These are phyloP conservation scores for Lactarius tabidus DNA, from an alignment of 768 basidiomycete species.

Conservation along the genomic window DNA sequence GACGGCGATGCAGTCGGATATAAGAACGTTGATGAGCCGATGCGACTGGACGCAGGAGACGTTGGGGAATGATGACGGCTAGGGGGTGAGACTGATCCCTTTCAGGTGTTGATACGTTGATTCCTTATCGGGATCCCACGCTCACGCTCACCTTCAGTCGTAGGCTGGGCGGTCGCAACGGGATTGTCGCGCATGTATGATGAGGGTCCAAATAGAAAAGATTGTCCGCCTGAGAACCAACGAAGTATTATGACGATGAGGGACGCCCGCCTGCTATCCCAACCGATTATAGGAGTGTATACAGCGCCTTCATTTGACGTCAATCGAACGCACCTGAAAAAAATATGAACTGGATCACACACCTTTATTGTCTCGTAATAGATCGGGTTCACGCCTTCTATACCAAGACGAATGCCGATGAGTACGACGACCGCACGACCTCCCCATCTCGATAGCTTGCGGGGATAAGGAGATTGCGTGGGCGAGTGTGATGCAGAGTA, in stretches of 20 bases:
- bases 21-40: slow-evolving; percentile 40
- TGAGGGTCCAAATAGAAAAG: slow-evolving; percentile 81
- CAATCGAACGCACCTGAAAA: neutral
- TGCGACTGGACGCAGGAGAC: slow-evolving; percentile 29
- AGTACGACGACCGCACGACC: slow-evolving; percentile 80
- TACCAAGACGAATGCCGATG: slow-evolving; percentile 82
- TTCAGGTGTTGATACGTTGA: slow-evolving; percentile 24
- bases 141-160: slow-evolving; percentile 9
- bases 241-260: slow-evolving; percentile 98
- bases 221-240: slow-evolving; percentile 85
- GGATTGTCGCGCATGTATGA: too few species aligned
- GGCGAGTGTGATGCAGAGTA: slow-evolving; percentile 59
- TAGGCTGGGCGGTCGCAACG: slow-evolving; percentile 49
- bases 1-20: slow-evolving; percentile 59
- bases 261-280: slow-evolving; percentile 99
- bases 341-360: slow-evolving; percentile 14
- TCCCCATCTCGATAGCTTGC: slow-evolving; percentile 55
- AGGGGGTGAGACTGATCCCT: slow-evolving; percentile 22
- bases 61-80: slow-evolving; percentile 26
- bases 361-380: slow-evolving; percentile 87
- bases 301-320: slow-evolving; percentile 55
- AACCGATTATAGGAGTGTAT: slow-evolving; percentile 95
- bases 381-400: slow-evolving; percentile 88
- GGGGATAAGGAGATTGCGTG: slow-evolving; percentile 31
- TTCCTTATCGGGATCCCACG: slow-evolving; percentile 15